Base-by-base conservation (phyloP, 345 rosid species). In the Corymbia maculata region DNA sequence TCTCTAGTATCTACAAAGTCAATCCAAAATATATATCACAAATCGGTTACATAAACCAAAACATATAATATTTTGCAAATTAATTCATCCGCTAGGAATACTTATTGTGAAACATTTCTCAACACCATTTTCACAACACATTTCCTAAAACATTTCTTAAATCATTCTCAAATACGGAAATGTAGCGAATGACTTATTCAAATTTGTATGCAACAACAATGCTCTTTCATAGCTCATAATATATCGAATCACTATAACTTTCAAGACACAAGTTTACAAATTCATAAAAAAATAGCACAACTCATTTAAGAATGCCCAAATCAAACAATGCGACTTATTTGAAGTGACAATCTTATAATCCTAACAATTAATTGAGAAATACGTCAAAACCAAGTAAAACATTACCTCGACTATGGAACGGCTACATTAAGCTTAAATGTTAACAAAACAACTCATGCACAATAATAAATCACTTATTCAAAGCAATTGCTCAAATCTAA, bases 371-470 rank as follows among this genome's bases (percentile, higher is more conserved):
- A 8, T n/a, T 8, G 30, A 64, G 75, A 64, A 51, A 15, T n/a
- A n/a, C 0, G 0, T 32, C 17, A 3, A 64, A 64, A n/a, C 7
- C 17, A 64, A n/a, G 42, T 16, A 64, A 64, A 64, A 64, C 0
- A 64, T 17, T 0, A 64, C 5, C 17, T 28, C 17, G n/a, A n/a
- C 36, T 51, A 51, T 13, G 53, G 14, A 51, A 13, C 17, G 15
- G 17, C 17, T 15, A 51, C 14, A 51, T 6, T 14, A 64, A n/a
- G 3, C 75, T n/a, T 13, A 4, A 64, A 64, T n/a, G 17, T 9
- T 64, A 64, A 0, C 1, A 7, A 64, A 14, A n/a, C 0, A n/a
- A 64, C 2, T 13, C 30, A 2, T 64, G 13, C 3, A 2, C 0
- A 1, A 55, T 0, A 9, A 9, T 4, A 22, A 55, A 55, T 55